These are phyloP conservation scores for Blastobotrys mokoenaii DNA, from an alignment of 805 yeast genomes.

Conservation along the genomic window DNA sequence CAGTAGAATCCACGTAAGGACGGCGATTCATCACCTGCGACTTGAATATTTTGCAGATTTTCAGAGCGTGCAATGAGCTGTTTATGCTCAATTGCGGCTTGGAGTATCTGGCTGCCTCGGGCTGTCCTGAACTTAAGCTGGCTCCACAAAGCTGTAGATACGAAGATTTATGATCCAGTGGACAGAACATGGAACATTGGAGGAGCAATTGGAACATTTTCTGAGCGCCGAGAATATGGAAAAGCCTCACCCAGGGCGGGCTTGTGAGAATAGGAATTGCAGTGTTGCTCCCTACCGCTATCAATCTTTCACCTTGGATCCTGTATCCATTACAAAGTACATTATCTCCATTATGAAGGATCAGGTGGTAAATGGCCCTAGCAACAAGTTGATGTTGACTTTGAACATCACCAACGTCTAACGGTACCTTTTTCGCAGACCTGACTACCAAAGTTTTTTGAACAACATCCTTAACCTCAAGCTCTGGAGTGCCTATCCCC, in stretches of 20 bases:
- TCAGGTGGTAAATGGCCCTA: no score
- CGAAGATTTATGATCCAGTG: neutral
- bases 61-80: neutral
- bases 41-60: neutral
- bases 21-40: neutral
- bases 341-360: no score
- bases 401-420: no score
- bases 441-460: no score
- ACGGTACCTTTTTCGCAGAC: no score
- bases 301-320: neutral
- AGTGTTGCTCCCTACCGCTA: neutral
- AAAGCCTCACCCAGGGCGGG: neutral
- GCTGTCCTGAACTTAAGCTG: neutral
- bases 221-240: neutral
- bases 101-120: neutral
- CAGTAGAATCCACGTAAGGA: neutral
- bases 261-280: neutral
- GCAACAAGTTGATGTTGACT: no score
- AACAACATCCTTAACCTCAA: no score
- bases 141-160: neutral
- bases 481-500: no score
- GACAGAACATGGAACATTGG: neutral
- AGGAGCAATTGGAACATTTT: neutral
- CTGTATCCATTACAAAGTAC: no score
- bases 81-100: neutral